Evolutionary conservation across 805 yeast genomes (phyloP).

Genomic region (Pichia cabralensis): DNA sequence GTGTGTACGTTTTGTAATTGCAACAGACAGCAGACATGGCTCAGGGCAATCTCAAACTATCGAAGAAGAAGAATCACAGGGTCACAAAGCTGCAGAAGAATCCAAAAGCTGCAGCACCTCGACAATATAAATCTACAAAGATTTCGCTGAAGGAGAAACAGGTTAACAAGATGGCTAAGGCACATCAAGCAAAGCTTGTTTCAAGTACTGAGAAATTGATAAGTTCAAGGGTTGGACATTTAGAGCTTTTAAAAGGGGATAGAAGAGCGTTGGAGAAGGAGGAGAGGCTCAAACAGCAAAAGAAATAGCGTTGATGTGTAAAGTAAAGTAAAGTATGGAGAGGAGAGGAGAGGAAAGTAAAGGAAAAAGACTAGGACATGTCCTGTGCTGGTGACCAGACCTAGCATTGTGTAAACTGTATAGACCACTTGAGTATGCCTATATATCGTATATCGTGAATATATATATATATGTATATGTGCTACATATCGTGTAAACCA

Average conservation of each 20-base stretch:
- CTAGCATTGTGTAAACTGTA: no score
- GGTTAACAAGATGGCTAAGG: slow-evolving; percentile 46
- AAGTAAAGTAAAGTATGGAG: no score
- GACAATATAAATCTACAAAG: slow-evolving; percentile 58
- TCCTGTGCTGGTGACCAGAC: no score
- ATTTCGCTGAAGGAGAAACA: slow-evolving; percentile 33
- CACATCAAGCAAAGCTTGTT: slow-evolving; percentile 27
- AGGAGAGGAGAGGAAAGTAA: no score
- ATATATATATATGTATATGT: no score
- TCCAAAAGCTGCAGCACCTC: slow-evolving; percentile 66
- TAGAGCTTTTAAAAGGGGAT: slow-evolving; percentile 84
- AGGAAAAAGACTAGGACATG: no score
- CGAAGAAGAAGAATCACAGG: slow-evolving; percentile 37
- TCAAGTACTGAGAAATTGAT: slow-evolving; percentile 67
- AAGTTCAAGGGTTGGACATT: slow-evolving; percentile 86
- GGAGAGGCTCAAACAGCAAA: slow-evolving; percentile 27
- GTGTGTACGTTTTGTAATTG: neutral
- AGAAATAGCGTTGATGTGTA: no score
- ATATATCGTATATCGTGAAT: no score
- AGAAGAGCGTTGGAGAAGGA: slow-evolving; percentile 71
- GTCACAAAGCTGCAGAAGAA: slow-evolving; percentile 57
- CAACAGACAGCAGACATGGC: slow-evolving; percentile 42
- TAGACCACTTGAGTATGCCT: no score
- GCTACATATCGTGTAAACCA: no score
- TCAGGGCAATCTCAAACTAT: slow-evolving; percentile 59